phyloP scores from a whole-genome alignment of 768 basidiomycete species.

The Stropharia rugosoannulata region DNA sequence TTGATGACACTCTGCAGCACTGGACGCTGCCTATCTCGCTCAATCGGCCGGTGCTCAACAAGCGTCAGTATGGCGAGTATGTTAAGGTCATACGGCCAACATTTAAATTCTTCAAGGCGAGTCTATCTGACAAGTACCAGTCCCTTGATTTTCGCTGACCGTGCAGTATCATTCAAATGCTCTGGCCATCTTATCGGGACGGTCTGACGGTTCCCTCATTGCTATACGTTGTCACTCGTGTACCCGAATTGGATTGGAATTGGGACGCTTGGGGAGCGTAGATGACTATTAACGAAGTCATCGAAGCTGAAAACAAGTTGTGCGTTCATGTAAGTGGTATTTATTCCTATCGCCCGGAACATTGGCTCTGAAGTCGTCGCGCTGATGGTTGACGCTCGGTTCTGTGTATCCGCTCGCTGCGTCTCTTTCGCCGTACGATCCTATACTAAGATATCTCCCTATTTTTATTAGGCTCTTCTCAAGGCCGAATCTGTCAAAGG shows the following conservation, averaged over 20 bases:
- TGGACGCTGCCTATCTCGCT: conserved; percentile 2
- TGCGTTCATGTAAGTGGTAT: conserved; percentile 29
- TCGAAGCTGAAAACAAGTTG: conserved; percentile 29
- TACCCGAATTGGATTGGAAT: not conserved
- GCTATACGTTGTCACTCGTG: not conserved
- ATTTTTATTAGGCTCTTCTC: conserved; percentile 19
- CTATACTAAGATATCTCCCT: not conserved
- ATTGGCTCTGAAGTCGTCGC: not conserved
- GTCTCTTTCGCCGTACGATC: not conserved
- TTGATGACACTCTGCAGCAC: conserved; percentile 3
- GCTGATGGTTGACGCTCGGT: not conserved
- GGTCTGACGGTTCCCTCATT: not conserved
- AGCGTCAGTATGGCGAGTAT: not conserved
- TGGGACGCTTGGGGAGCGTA: conserved; percentile 1
- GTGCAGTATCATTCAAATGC: not conserved
- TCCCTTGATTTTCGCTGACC: not conserved
- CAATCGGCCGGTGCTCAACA: conserved; percentile 1
- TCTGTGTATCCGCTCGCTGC: not conserved
- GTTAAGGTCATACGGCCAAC: not conserved
- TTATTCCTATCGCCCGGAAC: not conserved
- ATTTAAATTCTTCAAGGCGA: not conserved
- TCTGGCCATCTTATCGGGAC: not conserved
- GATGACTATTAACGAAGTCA: conserved; percentile 29
- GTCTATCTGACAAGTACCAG: not conserved
- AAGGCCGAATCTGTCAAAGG: conserved; percentile 23